Evolutionary conservation across 73 alveolate species (phyloP).

Genomic region (Paramecium primaurelia): DNA sequence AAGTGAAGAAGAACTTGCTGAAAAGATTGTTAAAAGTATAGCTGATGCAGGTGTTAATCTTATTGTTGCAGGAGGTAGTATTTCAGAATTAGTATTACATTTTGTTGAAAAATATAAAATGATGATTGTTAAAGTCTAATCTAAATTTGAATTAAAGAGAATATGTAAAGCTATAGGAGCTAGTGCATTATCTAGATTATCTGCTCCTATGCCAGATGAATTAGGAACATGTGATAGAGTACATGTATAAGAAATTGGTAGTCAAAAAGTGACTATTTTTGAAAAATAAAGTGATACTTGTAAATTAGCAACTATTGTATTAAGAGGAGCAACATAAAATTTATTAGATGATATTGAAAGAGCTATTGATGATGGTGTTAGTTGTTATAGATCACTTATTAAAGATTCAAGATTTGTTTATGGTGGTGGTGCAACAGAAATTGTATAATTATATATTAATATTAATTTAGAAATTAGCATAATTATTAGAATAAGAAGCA

Average conservation of each 20-base stretch:
- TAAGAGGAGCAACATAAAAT: slow-evolving; percentile 95
- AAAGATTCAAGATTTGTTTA: slow-evolving; percentile 71
- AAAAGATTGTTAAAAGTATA: slow-evolving; percentile 81
- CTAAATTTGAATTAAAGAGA: slow-evolving; percentile 96
- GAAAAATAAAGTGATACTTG: slow-evolving; percentile 72
- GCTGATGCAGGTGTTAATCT: slow-evolving; percentile 97
- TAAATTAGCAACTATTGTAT: slow-evolving; percentile 76
- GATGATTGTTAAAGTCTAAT: slow-evolving; percentile 89
- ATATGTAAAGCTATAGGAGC: slow-evolving; percentile 95
- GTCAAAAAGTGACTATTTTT: slow-evolving; percentile 83
- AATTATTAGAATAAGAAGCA: slow-evolving; percentile 71
- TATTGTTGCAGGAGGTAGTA: slow-evolving; percentile 94
- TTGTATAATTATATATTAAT: neutral
- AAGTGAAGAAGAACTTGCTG: slow-evolving; percentile 95
- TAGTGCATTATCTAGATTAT: slow-evolving; percentile 88
- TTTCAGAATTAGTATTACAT: slow-evolving; percentile 92
- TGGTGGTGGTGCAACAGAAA: slow-evolving; percentile 53
- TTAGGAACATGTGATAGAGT: slow-evolving; percentile 95
- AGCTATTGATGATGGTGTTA: slow-evolving; percentile 96
- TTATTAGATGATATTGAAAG: slow-evolving; percentile 97
- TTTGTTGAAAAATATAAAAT: slow-evolving; percentile 95
- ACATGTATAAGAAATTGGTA: slow-evolving; percentile 87
- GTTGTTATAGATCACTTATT: slow-evolving; percentile 75
- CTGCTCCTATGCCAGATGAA: slow-evolving; percentile 97
- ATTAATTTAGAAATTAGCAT: slow-evolving; percentile 61